phyloP scores from a whole-genome alignment of 495 filamentous ascomycete genomes.

The Clavariopsis aquatica region DNA sequence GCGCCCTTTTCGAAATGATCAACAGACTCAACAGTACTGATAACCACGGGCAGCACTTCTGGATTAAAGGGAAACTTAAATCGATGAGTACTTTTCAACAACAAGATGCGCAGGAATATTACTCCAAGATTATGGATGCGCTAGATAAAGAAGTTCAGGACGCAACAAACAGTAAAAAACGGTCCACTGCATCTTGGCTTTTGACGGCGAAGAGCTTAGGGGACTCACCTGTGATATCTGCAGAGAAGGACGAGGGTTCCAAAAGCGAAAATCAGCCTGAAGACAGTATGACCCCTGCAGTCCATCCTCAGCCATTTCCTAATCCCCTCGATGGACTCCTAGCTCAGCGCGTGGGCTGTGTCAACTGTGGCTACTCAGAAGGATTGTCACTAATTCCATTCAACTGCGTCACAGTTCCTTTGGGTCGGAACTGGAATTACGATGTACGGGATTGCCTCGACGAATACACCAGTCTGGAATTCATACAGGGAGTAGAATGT shows the following conservation, averaged over 20 bases:
- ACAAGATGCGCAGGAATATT: slow-evolving; percentile 98
- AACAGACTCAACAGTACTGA: slow-evolving; percentile 63
- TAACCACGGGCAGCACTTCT: slow-evolving; percentile 70
- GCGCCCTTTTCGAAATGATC: slow-evolving; percentile 65
- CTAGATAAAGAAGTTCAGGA: slow-evolving; percentile 74
- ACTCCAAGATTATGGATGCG: slow-evolving; percentile 82
- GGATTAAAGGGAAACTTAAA: slow-evolving; percentile 76
- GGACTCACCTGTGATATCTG: slow-evolving; percentile 27
- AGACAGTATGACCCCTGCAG: slow-evolving; percentile 1
- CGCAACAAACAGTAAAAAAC: slow-evolving; percentile 45
- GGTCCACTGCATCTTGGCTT: slow-evolving; percentile 27
- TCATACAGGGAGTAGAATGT: slow-evolving; percentile 86
- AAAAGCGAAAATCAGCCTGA: neutral
- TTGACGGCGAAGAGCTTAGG: slow-evolving; percentile 46
- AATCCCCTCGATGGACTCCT: slow-evolving; percentile 86
- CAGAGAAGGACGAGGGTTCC: neutral
- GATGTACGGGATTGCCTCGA: slow-evolving; percentile 77
- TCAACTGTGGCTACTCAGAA: slow-evolving; percentile 80
- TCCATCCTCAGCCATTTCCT: slow-evolving; percentile 30
- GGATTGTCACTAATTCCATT: slow-evolving; percentile 86
- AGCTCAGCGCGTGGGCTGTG: slow-evolving; percentile 88
- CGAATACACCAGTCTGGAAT: slow-evolving; percentile 80
- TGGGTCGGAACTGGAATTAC: slow-evolving; percentile 58
- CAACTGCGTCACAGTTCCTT: slow-evolving; percentile 86
- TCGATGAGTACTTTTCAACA: slow-evolving; percentile 92